Percentiles rank a stretch among this genome's conserved stretches.
Evolutionary conservation across 139 green algal species (phyloP).

Genomic region (Tetraselmis chui): DNA sequence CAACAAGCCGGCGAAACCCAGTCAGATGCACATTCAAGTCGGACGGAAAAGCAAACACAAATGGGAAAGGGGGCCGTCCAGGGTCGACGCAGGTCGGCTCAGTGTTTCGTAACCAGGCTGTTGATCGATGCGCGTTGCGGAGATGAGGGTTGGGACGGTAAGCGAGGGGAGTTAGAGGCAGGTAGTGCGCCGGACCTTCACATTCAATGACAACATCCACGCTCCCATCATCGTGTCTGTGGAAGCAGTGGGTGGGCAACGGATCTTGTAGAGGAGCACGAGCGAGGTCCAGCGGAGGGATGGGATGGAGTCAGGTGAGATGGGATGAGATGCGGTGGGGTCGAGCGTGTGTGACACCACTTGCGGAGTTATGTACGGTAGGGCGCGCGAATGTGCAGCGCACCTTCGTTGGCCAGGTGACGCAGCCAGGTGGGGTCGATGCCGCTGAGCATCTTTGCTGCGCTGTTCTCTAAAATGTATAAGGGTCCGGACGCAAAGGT

Average conservation of each 20-base stretch:
- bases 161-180: too few species aligned
- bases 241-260: too few species aligned
- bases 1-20: too few species aligned
- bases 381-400: neutral
- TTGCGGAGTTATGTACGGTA: neutral
- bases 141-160: too few species aligned
- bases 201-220: neutral
- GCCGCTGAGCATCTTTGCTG: neutral
- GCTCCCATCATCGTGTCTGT: neutral
- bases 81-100: too few species aligned
- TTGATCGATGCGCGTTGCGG: neutral
- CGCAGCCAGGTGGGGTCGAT: neutral
- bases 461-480: neutral
- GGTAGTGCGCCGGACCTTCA: neutral
- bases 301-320: neutral
- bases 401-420: neutral
- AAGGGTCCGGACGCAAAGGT: neutral
- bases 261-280: too few species aligned
- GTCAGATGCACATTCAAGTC: too few species aligned
- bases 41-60: neutral
- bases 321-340: neutral
- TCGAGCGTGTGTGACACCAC: neutral
- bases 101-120: neutral
- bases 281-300: too few species aligned
- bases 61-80: too few species aligned